phyloP scores from a whole-genome alignment of 2,329 filamentous ascomycete species.

The Colletotrichum phormii region DNA sequence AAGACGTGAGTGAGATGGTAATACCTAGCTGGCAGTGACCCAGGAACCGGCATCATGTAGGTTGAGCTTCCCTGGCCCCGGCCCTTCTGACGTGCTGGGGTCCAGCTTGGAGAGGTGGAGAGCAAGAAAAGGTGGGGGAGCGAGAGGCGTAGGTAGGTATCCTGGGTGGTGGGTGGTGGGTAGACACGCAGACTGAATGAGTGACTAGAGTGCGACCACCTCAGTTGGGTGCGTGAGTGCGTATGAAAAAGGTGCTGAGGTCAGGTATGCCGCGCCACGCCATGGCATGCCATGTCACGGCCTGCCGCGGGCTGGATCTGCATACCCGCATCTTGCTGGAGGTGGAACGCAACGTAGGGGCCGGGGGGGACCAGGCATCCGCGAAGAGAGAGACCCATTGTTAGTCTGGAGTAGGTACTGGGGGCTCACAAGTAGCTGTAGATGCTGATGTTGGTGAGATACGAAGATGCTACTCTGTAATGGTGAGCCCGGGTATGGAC shows the following conservation, averaged over 20 bases:
- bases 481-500: neutral
- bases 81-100: slow-evolving; percentile 30
- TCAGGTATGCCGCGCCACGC: slow-evolving; percentile 33
- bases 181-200: neutral
- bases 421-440: neutral
- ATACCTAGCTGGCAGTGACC: neutral
- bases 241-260: slow-evolving; percentile 18
- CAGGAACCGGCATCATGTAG: slow-evolving; percentile 17
- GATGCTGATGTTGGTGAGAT: neutral
- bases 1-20: neutral
- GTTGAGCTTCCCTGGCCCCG: slow-evolving; percentile 25
- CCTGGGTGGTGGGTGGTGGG: neutral
- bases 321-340: slow-evolving; percentile 26
- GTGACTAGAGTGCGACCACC: slow-evolving; percentile 11
- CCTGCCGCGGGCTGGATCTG: slow-evolving; percentile 20
- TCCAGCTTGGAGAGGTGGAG: slow-evolving; percentile 18
- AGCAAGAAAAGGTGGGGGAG: neutral
- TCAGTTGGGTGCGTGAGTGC: neutral
- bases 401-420: neutral
- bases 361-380: neutral
- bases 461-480: neutral
- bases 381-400: neutral
- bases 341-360: slow-evolving; percentile 6
- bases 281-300: slow-evolving; percentile 16
- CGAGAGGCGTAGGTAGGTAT: slow-evolving; percentile 5